Evolutionary conservation across 2,329 filamentous ascomycete species (phyloP), one percentile per base, ranked within the genome.

Genomic region (Scorias spongiosa): DNA sequence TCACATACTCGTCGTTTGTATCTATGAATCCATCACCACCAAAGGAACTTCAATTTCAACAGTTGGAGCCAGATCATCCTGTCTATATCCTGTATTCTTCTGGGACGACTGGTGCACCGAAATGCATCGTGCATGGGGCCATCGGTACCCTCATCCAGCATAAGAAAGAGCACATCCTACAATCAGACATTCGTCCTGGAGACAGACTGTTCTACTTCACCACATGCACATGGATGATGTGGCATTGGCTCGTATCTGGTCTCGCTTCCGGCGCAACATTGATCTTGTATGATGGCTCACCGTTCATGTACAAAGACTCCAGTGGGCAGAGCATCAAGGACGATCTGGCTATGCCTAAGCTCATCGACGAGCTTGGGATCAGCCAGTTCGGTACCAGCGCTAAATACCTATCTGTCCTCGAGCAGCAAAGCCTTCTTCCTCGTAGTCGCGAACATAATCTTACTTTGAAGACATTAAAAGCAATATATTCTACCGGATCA

Each of bases 181-280:
- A 96, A 59, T 84, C 83, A 60, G 86, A 87, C 17, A 78, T 98
- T 49, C 71, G 73, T 8, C 73, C 80, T 0, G 67, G 70, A 2
- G 84, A 87, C 37, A 75, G 81, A 15, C 72, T 95, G 57, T 84
- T 95, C 62, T 95, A 95, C 67, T 95, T 88, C 66, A 94, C 87
- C 1, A 95, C 88, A 2, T 87, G 82, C 10, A 93, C 86, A 0
- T 95, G 88, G 91, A 96, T 98, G 88, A 96, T 96, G 89, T 95
- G 88, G 87, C 89, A 96, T 61, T 96, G 89, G 88, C 80, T 88
- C 36, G 75, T 95, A 15, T 89, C 85, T 1, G 85, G 81, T 5
- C 76, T 96, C 3, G 84, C 88, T 9, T 80, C 78, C 28, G 89
- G 89, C 43, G 76, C 84, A 10, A 89, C 85, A 0, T 69, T 96